A percentile compares a stretch with the other conserved stretches of the same genome.
These are phyloP conservation scores for Saccharomycopsis sp. DNA, from an alignment of 805 yeast species.

Conservation along the genomic window DNA sequence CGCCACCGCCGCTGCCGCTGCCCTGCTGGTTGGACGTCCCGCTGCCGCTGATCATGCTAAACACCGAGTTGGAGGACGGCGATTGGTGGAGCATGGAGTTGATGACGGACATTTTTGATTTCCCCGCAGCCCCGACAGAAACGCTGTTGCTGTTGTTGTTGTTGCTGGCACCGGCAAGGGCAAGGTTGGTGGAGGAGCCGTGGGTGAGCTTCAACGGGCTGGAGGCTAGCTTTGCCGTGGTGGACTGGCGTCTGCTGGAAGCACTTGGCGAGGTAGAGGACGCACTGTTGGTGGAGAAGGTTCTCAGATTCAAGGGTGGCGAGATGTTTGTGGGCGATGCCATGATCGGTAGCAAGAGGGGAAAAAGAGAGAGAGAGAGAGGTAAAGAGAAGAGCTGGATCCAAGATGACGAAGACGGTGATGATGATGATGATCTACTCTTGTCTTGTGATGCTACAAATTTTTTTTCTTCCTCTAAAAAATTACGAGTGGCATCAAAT, in stretches of 20 bases:
- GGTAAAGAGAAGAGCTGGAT: no score
- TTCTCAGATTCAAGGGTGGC: no score
- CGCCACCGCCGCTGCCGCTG: neutral
- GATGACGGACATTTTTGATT: conserved; percentile 14
- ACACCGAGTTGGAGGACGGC: conserved; percentile 18
- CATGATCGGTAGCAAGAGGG: no score
- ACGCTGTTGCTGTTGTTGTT: neutral
- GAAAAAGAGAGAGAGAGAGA: conserved; percentile 1
- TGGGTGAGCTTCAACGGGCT: conserved; percentile 9
- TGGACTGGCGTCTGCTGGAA: conserved; percentile 10
- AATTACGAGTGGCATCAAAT: no score
- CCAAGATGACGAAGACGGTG: neutral
- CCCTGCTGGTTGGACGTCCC: neutral
- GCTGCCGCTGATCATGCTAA: conserved; percentile 11
- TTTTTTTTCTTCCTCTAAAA: no score
- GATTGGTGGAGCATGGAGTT: conserved; percentile 14
- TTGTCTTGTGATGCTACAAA: no score
- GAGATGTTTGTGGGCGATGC: no score
- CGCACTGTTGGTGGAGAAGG: conserved; percentile 1
- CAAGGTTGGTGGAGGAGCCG: neutral
- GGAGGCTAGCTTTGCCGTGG: conserved; percentile 15
- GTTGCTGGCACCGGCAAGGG: neutral
- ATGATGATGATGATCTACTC: conserved; percentile 2
- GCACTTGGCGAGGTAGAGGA: neutral
- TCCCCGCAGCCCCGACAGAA: no score